Evolutionary conservation across 345 rosid genomes (phyloP).

Genomic region (Garcia nutans): DNA sequence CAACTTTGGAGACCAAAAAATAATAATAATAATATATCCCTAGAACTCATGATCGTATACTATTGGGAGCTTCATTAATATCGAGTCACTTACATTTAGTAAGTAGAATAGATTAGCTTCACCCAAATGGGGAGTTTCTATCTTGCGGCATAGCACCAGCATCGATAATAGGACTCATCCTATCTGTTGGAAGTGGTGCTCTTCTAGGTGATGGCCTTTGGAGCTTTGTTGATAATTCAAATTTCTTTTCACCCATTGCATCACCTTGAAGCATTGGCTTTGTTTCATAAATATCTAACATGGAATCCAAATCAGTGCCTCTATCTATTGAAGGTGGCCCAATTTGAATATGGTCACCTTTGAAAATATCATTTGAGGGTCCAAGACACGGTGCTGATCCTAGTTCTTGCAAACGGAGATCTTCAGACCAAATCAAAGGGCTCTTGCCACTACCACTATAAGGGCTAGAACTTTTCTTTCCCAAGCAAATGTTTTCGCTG

Average conservation of each 20-base stretch:
- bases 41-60: conserved; percentile 16
- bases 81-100: conserved; percentile 16
- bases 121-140: conserved; percentile 62
- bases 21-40: conserved; percentile 1
- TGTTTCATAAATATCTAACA: conserved; percentile 67
- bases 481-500: conserved; percentile 48
- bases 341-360: conserved; percentile 47
- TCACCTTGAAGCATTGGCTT: conserved; percentile 64
- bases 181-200: conserved; percentile 44
- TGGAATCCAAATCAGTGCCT: conserved; percentile 48
- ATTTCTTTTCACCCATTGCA: conserved; percentile 44
- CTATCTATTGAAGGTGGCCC: conserved; percentile 45
- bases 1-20: conserved; percentile 10
- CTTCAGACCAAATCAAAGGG: conserved; percentile 81
- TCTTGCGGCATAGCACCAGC: conserved; percentile 48
- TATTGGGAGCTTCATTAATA: conserved; percentile 14
- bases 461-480: conserved; percentile 70
- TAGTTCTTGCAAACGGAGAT: conserved; percentile 57
- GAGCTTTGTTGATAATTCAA: conserved; percentile 28
- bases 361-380: conserved; percentile 43
- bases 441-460: conserved; percentile 60
- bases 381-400: conserved; percentile 37
- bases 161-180: conserved; percentile 57
- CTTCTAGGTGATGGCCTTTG: conserved; percentile 75
- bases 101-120: conserved; percentile 17